A percentile compares a stretch with the other conserved stretches of the same genome.
Evolutionary conservation across 2,329 filamentous ascomycete species (phyloP).

Genomic region (Dendryphion nanum): DNA sequence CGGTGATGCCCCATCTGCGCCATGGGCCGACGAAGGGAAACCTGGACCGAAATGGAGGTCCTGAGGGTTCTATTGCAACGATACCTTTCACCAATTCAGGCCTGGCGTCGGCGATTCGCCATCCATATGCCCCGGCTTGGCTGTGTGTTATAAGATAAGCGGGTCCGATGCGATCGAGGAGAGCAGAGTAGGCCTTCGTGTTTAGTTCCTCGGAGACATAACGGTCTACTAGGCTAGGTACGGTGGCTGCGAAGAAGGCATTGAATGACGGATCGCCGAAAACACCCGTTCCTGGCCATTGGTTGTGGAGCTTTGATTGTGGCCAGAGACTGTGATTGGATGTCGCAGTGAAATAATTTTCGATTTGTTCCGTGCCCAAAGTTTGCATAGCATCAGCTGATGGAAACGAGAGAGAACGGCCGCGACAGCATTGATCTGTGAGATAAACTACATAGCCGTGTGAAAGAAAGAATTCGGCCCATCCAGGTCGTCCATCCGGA

Average conservation of each 20-base stretch:
- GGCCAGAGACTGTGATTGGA: slow-evolving; percentile 41
- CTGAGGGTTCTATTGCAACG: slow-evolving; percentile 53
- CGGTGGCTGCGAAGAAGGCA: slow-evolving; percentile 47
- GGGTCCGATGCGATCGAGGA: slow-evolving; percentile 46
- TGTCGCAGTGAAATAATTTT: slow-evolving; percentile 36
- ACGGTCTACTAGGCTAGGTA: slow-evolving; percentile 36
- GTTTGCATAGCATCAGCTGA: slow-evolving; percentile 19
- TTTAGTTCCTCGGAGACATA: slow-evolving; percentile 30
- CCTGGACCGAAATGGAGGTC: slow-evolving; percentile 48
- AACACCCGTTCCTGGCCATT: slow-evolving; percentile 41
- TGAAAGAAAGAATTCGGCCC: slow-evolving; percentile 48
- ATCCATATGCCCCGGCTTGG: slow-evolving; percentile 48
- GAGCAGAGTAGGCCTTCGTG: slow-evolving; percentile 39
- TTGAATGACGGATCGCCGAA: slow-evolving; percentile 51
- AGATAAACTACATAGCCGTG: slow-evolving; percentile 50
- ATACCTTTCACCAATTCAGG: slow-evolving; percentile 51
- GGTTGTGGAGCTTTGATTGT: slow-evolving; percentile 43
- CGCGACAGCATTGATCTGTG: slow-evolving; percentile 47
- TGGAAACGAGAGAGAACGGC: slow-evolving; percentile 46
- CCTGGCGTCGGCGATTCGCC: slow-evolving; percentile 50
- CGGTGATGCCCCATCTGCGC: slow-evolving; percentile 34
- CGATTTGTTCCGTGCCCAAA: slow-evolving; percentile 11
- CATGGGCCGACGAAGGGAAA: slow-evolving; percentile 16
- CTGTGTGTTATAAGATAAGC: slow-evolving; percentile 52
- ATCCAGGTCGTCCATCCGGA: slow-evolving; percentile 51